These are phyloP conservation scores for Penicillium sp. DNA, from an alignment of 2,329 filamentous ascomycete genomes.

Conservation along the genomic window DNA sequence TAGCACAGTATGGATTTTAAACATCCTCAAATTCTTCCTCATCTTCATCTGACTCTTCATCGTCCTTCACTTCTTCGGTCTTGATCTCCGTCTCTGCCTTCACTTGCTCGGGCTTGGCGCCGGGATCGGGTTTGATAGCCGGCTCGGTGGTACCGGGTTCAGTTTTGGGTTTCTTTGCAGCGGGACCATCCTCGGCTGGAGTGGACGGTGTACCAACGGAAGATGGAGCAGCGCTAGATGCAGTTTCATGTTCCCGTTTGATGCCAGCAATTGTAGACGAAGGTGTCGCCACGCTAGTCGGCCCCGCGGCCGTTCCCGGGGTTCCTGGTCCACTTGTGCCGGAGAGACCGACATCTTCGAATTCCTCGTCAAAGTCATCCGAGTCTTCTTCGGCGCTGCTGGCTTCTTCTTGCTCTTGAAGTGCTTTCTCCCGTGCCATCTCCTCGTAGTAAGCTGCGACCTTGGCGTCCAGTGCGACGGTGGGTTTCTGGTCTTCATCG, in stretches of 20 bases:
- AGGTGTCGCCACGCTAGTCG: conserved; percentile 25
- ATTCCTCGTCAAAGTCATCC: conserved; percentile 40
- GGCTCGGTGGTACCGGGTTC: conserved; percentile 14
- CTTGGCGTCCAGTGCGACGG: conserved; percentile 42
- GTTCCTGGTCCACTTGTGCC: conserved; percentile 34
- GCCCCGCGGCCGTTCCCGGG: conserved; percentile 25
- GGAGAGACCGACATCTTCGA: conserved; percentile 42
- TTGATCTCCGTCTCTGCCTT: conserved; percentile 12
- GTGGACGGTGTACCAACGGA: conserved; percentile 34
- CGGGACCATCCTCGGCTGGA: conserved; percentile 36
- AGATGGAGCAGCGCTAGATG: conserved; percentile 38
- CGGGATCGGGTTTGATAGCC: conserved; percentile 10
- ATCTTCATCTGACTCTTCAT: conserved; percentile 40
- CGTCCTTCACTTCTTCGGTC: conserved; percentile 25
- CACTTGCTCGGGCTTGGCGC: conserved; percentile 11
- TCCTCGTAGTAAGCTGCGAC: conserved; percentile 45
- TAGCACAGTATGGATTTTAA: conserved; percentile 10
- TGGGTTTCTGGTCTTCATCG: conserved; percentile 41
- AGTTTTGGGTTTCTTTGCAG: conserved; percentile 39
- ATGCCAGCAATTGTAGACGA: conserved; percentile 24
- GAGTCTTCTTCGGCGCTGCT: conserved; percentile 39
- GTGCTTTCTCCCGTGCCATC: conserved; percentile 41
- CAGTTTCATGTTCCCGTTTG: conserved; percentile 38
- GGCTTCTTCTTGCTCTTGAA: conserved; percentile 39
- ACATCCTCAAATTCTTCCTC: conserved; percentile 44